Base-by-base conservation (phyloP, 768 basidiomycete species). In the Boletus pseudo-olivaceus region DNA sequence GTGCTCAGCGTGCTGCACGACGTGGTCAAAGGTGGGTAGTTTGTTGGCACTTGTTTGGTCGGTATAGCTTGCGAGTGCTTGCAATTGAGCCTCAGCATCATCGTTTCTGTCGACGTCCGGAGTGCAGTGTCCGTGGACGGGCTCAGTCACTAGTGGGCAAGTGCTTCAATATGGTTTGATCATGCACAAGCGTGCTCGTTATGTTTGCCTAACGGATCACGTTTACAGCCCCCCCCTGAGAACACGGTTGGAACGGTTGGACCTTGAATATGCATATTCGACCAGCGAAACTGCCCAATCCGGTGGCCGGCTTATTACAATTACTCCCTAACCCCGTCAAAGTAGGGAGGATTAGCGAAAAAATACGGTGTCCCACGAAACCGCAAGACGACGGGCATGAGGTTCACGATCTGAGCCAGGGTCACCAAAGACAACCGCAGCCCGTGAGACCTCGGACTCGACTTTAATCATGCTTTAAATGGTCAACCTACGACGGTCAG, bases 31-130 rank as follows among this genome's bases (percentile, higher is more conserved):
- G 34, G 42, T 12, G 35, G 35, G 49, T 51, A 19, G 27, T 54
- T 52, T 65, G 57, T 70, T 70, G 66, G 60, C 37, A 38, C 29
- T 29, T 65, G 46, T 67, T 66, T 67, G 64, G 54, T 53, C 14
- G 33, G n/a, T 29, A 33, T 44, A 34, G 3, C 30, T 12, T 19
- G 43, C 14, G n/a, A 44, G 26, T n/a, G 2, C 23, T 29, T n/a
- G 19, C 14, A 19, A 32, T 46, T 20, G 20, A 45, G 43, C 43
- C 17, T 23, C 23, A 23, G 23, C 23, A 6, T 11, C 34, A 7
- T 20, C 15, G 47, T 12, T 20, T 35, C 46, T 35, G 33, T 34
- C 46, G 46, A 47, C 15, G n/a, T 30, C 43, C 26, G 15, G 20
- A 7, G 26, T 6, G 8, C 17, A 29, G 10, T 17, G 6, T 44